Base-by-base conservation (phyloP, 345 rosid species). In the Theobroma cacao region DNA sequence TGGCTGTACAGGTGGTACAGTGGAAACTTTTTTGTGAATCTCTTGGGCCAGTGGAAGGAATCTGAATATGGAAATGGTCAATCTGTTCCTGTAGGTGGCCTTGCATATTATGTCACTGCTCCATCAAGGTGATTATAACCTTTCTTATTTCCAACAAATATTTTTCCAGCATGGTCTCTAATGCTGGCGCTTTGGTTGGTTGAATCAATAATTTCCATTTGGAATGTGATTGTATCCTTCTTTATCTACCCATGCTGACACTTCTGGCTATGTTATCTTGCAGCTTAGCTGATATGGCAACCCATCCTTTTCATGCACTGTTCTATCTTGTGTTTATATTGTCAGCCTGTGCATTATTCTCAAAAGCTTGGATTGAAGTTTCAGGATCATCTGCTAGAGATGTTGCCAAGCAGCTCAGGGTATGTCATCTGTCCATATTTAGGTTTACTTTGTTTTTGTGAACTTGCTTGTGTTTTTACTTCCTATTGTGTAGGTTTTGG, bases 401-500 rank as follows among this genome's bases (percentile, higher is more conserved):
- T 82, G 96, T 92, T 34, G 91, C 96, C 50, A 90, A 90, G 86
- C 96, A 92, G 87, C 92, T 92, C 66, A 92, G 88, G 92, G 96
- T 87, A 85, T 58, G 69, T 58, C n/a, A 56, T 75, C 34, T 40
- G 33, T 11, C 30, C 41, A 4, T 50, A 60, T 20, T 11, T 52
- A 50, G 43, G 56, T 50, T 50, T 71, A 50, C 75, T 71, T 71
- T 55, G 76, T 55, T 73, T 53, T 14, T 53, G 47, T 73, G 9
- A 7, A 22, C 22, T 50, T 52, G 45, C 33, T 71, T 34, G 11
- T n/a, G 64, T 3, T 73, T 56, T 36, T 7, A 73, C 36, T 24
- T 34, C 55, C 40, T 50, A 50, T 33, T 50, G n/a, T 52, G 2
- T 34, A 20, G 7, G 59, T 48, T 30, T 67, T 30, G 26, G 7